Percentiles rank a stretch among this genome's conserved stretches.
These are phyloP conservation scores for Scedosporium minutisporum DNA, from an alignment of 2,329 filamentous ascomycete species.

Conservation along the genomic window DNA sequence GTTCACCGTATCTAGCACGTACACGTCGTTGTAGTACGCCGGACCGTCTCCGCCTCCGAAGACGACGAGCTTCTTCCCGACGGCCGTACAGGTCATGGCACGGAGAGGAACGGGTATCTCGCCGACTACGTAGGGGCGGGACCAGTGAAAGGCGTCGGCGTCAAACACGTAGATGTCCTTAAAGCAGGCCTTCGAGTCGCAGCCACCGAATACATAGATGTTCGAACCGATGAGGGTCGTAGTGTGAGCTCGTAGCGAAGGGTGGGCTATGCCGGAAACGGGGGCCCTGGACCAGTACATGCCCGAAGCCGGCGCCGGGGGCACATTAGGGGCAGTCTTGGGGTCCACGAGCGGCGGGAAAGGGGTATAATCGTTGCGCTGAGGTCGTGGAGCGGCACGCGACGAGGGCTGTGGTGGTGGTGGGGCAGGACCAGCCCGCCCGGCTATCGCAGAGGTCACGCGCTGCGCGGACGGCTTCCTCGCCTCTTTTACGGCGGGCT, in stretches of 20 bases:
- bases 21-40: constrained; percentile 63
- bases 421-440: constrained; percentile 16
- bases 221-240: constrained; percentile 57
- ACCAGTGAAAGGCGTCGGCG: constrained; percentile 62
- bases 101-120: constrained; percentile 55
- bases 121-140: constrained; percentile 52
- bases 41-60: constrained; percentile 63
- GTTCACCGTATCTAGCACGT: constrained; percentile 61
- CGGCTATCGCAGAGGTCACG: constrained; percentile 42
- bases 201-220: constrained; percentile 60
- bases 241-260: constrained; percentile 56
- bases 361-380: constrained; percentile 31
- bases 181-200: constrained; percentile 57
- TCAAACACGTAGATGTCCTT: constrained; percentile 62
- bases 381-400: constrained; percentile 15
- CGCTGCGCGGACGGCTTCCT: constrained; percentile 37
- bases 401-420: constrained; percentile 6
- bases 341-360: constrained; percentile 51
- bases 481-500: constrained; percentile 17
- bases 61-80: constrained; percentile 60
- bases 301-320: constrained; percentile 54
- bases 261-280: constrained; percentile 58
- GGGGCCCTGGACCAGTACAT: constrained; percentile 67
- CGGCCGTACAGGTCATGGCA: constrained; percentile 63
- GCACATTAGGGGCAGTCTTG: constrained; percentile 47